Evolutionary conservation across 2,329 filamentous ascomycete genomes (phyloP).

Genomic region (Pseudogymnoascus sp.): DNA sequence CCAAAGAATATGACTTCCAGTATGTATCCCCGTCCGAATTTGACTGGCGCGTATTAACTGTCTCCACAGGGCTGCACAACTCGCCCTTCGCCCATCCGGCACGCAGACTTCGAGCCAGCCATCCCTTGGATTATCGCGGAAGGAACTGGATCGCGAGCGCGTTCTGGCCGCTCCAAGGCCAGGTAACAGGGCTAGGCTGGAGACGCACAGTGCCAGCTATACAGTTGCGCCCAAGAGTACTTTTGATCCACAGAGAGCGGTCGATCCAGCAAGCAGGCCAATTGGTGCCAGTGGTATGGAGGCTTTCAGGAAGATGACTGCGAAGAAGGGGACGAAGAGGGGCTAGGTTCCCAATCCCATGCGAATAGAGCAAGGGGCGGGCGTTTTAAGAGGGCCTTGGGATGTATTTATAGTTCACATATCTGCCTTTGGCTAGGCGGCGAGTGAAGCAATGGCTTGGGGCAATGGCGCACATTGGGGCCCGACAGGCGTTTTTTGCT

Average conservation of each 20-base stretch:
- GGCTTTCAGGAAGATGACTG: slow-evolving; percentile 58
- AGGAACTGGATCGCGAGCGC: slow-evolving; percentile 45
- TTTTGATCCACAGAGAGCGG: slow-evolving; percentile 44
- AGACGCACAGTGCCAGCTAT: slow-evolving; percentile 29
- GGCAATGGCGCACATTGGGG: slow-evolving; percentile 5
- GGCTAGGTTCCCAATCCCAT: background rate
- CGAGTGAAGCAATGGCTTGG: background rate
- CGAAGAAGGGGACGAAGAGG: slow-evolving; percentile 50
- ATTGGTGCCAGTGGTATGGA: slow-evolving; percentile 57
- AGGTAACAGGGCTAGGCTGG: slow-evolving; percentile 47
- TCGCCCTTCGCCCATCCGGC: slow-evolving; percentile 28
- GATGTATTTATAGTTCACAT: slow-evolving; percentile 7
- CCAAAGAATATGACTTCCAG: slow-evolving; percentile 56
- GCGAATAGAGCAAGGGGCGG: background rate
- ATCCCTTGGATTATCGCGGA: slow-evolving; percentile 20
- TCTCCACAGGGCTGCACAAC: slow-evolving; percentile 26
- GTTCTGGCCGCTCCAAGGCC: slow-evolving; percentile 44
- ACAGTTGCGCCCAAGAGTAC: slow-evolving; percentile 43
- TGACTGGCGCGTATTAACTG: slow-evolving; percentile 12
- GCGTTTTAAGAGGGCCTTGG: background rate
- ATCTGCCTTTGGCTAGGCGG: background rate
- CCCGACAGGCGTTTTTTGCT: background rate
- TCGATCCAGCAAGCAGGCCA: slow-evolving; percentile 44
- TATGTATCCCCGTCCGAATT: slow-evolving; percentile 33
- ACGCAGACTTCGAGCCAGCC: slow-evolving; percentile 26